Conservation (phyloP, 306 rosid genomes). For the Glycine latifolia region DNA sequence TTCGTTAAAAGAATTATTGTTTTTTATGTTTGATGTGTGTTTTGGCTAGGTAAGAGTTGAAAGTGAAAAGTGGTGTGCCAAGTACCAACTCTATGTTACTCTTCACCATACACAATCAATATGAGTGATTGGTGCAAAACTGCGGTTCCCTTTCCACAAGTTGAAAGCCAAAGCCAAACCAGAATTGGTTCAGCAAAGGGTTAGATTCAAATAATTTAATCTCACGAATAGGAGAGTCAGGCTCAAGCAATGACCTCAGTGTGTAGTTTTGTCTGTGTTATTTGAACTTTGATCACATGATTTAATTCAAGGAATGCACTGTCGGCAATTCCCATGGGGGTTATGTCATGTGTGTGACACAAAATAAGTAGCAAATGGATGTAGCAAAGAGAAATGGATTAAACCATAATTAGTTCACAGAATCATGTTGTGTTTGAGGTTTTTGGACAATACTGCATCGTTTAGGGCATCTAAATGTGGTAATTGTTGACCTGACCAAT, state of each 20-base stretch:
- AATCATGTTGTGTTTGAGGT: not conserved
- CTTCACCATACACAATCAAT: conserved; percentile 54
- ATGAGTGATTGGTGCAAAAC: conserved; percentile 55
- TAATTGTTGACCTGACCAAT: conserved; percentile 41
- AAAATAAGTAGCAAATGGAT: conserved; percentile 7
- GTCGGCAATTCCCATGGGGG: conserved; percentile 45
- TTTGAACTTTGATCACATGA: conserved; percentile 45
- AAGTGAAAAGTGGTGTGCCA: conserved; percentile 51
- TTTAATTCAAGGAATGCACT: conserved; percentile 39
- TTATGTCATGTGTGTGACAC: conserved; percentile 7
- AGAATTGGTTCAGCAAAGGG: conserved; percentile 46
- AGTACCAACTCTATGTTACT: conserved; percentile 61
- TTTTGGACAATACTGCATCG: conserved; percentile 4
- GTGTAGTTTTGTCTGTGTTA: conserved; percentile 44
- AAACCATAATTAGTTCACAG: not conserved
- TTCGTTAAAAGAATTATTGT: not conserved
- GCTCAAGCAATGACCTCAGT: conserved; percentile 50
- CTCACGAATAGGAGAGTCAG: conserved; percentile 41
- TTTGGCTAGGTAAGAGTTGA: conserved; percentile 50
- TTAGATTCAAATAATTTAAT: conserved; percentile 60
- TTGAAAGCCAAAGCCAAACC: conserved; percentile 57
- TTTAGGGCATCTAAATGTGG: conserved; percentile 24
- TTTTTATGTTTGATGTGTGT: not conserved
- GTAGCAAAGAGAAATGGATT: not conserved
- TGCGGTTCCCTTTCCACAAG: conserved; percentile 48